Base-by-base conservation (phyloP, 495 filamentous ascomycete genomes). In the Trichocladium antarcticum region DNA sequence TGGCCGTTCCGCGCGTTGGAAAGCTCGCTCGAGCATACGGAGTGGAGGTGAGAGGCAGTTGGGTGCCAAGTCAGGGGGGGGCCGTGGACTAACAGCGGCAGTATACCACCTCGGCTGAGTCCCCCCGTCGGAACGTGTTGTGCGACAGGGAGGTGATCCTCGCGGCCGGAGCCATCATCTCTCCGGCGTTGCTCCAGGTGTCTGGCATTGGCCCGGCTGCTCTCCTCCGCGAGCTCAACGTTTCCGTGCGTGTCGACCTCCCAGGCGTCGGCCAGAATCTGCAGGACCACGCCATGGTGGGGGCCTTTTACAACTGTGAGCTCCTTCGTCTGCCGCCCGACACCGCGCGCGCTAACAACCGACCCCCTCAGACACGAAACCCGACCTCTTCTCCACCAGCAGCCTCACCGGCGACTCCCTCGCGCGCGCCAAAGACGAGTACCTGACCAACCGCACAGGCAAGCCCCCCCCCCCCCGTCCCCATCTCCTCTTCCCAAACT, bases 261-360 rank as follows among this genome's bases (percentile, higher is more conserved):
- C 78, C 79, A 0, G 77, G 74, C 4, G 80, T 84, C 0, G 82
- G 82, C 15, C 68, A 68, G 14, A 84, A 84, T 57, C 63, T 84
- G 3, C 78, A 83, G 51, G 78, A 84, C 54, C 78, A 77, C 55
- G 73, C 76, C 51, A 79, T 82, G 55, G 68, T 68, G n/a, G 56
- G 60, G 22, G 69, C 78, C 6, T 64, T 62, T 15, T 68, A 68
- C 48, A 54, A 65, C 41, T 67, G 67, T 68, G 39, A 59, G 66
- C 40, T 16, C 21, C 9, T 5, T 19, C 21, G 8, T 27, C 9
- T 14, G n/a, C n/a, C 9, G 28, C 31, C 11, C 15, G 2, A 41
- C 1, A 4, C 1, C 6, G 10, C 27, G 41, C 42, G n/a, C 10
- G 12, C 45, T 64, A 31, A 63, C 48, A 1, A 36, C 14, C n/a